Evolutionary conservation across 352 stramenopile genomes (phyloP).

Genomic region (Globisporangium echinulatum): DNA sequence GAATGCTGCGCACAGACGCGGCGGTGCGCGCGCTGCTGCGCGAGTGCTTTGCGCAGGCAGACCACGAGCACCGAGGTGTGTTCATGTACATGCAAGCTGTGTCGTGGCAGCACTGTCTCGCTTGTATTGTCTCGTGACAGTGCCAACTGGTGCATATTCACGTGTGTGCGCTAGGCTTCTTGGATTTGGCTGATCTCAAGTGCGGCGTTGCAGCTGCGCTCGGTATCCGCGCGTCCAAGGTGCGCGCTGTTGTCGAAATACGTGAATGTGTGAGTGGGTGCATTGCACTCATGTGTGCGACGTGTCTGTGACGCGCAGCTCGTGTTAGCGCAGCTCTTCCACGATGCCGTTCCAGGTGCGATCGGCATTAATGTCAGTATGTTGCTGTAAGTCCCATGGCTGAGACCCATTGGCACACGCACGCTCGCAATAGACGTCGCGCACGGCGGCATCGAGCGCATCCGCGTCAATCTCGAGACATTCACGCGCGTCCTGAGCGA

Average conservation of each 20-base stretch:
- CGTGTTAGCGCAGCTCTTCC: slow-evolving; percentile 57
- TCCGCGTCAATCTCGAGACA: slow-evolving; percentile 19
- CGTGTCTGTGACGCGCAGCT: slow-evolving; percentile 20
- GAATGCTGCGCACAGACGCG: not conserved
- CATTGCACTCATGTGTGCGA: too few relatives aligned
- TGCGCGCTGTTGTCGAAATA: not conserved
- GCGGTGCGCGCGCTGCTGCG: slow-evolving; percentile 11
- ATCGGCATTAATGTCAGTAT: too few relatives aligned
- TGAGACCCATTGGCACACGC: not conserved
- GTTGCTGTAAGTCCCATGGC: too few relatives aligned
- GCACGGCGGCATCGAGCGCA: slow-evolving; percentile 5
- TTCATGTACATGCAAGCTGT: too few relatives aligned
- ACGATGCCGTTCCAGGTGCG: slow-evolving; percentile 7
- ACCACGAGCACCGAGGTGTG: slow-evolving; percentile 23
- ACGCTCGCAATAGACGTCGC: not conserved
- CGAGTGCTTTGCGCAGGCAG: slow-evolving; percentile 43
- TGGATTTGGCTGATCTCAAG: slow-evolving; percentile 50
- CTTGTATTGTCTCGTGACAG: not conserved
- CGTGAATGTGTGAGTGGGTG: too few relatives aligned
- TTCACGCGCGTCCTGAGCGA: slow-evolving; percentile 26
- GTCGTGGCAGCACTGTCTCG: not conserved
- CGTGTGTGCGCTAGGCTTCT: slow-evolving; percentile 20
- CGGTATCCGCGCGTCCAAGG: slow-evolving; percentile 63
- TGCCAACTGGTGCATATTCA: not conserved
- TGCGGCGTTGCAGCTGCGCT: slow-evolving; percentile 56